These are phyloP conservation scores for Aphanomyces euteiches DNA, from an alignment of 352 stramenopile genomes.

Conservation along the genomic window DNA sequence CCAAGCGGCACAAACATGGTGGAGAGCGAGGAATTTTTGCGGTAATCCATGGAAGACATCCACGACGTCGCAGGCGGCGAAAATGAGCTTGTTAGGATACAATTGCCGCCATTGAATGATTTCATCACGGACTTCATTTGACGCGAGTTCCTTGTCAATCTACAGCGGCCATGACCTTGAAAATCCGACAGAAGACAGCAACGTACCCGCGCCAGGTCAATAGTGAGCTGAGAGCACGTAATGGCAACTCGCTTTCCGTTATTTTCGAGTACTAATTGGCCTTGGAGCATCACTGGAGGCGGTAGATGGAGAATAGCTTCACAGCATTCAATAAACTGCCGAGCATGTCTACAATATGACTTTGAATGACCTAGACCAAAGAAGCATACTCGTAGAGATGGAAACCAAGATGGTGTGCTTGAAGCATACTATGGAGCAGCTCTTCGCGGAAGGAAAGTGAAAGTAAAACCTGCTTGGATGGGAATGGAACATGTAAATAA, in stretches of 20 bases:
- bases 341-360: slow-evolving; percentile 42
- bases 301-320: slow-evolving; percentile 91
- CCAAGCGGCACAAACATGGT: not conserved
- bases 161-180: not conserved
- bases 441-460: slow-evolving; percentile 92
- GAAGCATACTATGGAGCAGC: slow-evolving; percentile 86
- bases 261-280: slow-evolving; percentile 92
- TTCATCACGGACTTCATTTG: not conserved
- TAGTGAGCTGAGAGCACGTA: slow-evolving; percentile 92
- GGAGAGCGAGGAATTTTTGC: not conserved
- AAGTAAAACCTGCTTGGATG: slow-evolving; percentile 96
- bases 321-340: slow-evolving; percentile 90
- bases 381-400: slow-evolving; percentile 89
- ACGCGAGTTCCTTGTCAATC: slow-evolving; percentile 19
- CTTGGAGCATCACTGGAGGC: slow-evolving; percentile 89
- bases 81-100: not conserved
- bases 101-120: slow-evolving; percentile 4
- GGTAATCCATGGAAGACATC: slow-evolving; percentile 7
- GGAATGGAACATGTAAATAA: slow-evolving; percentile 98
- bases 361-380: not conserved
- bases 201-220: slow-evolving; percentile 51
- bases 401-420: slow-evolving; percentile 91
- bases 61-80: slow-evolving; percentile 12
- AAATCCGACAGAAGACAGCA: not conserved
- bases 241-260: slow-evolving; percentile 92